Evolutionary conservation across 495 filamentous ascomycete species (phyloP).

Genomic region (Tuber magnatum): DNA sequence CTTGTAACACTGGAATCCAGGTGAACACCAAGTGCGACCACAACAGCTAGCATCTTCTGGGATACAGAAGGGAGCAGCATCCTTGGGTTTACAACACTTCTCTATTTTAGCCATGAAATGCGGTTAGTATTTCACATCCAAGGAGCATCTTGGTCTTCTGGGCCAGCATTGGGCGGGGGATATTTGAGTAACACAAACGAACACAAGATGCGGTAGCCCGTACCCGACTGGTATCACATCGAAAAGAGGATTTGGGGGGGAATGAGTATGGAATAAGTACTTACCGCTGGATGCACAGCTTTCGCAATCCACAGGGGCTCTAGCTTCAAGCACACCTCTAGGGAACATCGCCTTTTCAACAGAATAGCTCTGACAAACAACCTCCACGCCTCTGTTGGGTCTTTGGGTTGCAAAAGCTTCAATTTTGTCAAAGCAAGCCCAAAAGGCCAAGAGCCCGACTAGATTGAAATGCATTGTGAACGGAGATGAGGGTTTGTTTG

Average conservation of each 20-base stretch:
- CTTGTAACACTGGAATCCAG: constrained; percentile 16
- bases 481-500: neutral
- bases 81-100: constrained; percentile 15
- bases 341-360: neutral
- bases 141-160: neutral
- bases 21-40: constrained; percentile 19
- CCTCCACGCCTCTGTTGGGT: neutral
- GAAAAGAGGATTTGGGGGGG: too few relatives aligned
- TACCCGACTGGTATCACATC: neutral
- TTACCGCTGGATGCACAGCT: neutral
- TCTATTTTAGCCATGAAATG: constrained; percentile 6
- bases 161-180: neutral
- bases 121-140: neutral
- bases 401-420: neutral
- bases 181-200: neutral
- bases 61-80: constrained; percentile 16
- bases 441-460: neutral
- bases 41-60: constrained; percentile 17
- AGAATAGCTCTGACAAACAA: neutral
- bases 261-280: neutral
- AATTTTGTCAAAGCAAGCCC: neutral
- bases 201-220: neutral
- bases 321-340: neutral
- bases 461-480: neutral
- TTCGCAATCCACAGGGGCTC: neutral